Evolutionary conservation across 1,284 basidiomycete genomes (phyloP).

Genomic region (Austroboletus niveus): DNA sequence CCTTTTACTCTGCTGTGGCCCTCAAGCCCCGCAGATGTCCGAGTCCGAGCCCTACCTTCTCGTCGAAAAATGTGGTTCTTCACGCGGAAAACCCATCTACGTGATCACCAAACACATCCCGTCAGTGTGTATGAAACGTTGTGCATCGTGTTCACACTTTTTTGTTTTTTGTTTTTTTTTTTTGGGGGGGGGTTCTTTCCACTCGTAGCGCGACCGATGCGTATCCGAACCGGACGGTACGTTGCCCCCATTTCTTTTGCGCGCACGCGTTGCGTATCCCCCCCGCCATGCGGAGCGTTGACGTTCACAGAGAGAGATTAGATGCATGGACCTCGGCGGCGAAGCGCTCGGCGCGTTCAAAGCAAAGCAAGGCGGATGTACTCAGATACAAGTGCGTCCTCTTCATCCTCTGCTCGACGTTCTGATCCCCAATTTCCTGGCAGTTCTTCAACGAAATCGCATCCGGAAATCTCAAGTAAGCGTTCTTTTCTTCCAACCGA

Average conservation of each 20-base stretch:
- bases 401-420: neutral
- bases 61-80: conserved; percentile 41
- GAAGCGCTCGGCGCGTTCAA: conserved; percentile 43
- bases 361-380: conserved; percentile 40
- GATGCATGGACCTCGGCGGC: conserved; percentile 42
- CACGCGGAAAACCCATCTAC: conserved; percentile 41
- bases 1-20: conserved; percentile 2
- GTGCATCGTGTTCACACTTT: conserved; percentile 9
- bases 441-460: conserved; percentile 41
- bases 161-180: neutral
- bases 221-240: conserved; percentile 34
- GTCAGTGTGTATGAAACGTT: conserved; percentile 30
- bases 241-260: conserved; percentile 7
- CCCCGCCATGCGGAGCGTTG: conserved; percentile 2
- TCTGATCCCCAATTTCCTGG: neutral
- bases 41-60: conserved; percentile 39
- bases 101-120: conserved; percentile 44
- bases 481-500: conserved; percentile 8
- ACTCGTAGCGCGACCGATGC: conserved; percentile 27
- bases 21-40: conserved; percentile 25
- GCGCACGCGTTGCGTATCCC: neutral
- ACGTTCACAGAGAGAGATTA: conserved; percentile 38
- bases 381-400: conserved; percentile 40
- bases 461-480: conserved; percentile 38
- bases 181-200: neutral